Base-by-base conservation (phyloP, 2,329 filamentous ascomycete genomes). In the Diaporthe amygdali region DNA sequence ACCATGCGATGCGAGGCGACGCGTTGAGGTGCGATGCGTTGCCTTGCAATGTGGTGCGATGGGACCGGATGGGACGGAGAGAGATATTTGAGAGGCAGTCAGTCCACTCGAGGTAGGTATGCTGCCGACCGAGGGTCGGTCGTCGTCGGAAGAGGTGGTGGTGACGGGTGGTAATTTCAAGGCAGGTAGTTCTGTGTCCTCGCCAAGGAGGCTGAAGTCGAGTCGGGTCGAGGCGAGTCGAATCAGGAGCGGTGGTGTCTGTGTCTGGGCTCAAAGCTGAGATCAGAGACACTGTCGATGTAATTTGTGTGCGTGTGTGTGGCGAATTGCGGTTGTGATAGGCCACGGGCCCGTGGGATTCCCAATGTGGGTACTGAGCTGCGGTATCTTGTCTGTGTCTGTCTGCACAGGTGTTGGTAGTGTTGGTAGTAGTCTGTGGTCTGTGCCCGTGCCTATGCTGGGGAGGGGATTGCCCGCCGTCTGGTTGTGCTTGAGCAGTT, bases 221-320 rank as follows among this genome's bases (percentile, higher is more conserved):
- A 61, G 39, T 46, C 39, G 56, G 44, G 30, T 64, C 59, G 59
- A 64, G 59, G 59, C 59, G 30, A 68, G 34, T 68, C 39, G 66
- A 49, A 46, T 68, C 41, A 59, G 66, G 41, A 59, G 44, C 46
- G 41, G 34, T 61, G 55, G 59, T 64, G 41, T 64, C 59, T 49
- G 52, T 55, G 41, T 51, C 52, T 68, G 44, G 46, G 66, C 66
- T 56, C 59, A 64, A 64, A 59, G 66, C 66, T 68, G 66, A 59
- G 52, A 49, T 68, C 66, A 68, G 66, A 68, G 66, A 68, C 66
- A 68, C 54, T 15, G 66, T 25, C 52, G 52, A 59, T 59, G 66
- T 47, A 49, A 59, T 59, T n/a, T 59, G 66, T 30, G 17, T 30
- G 55, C 32, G 25, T 47, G 56, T 37, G 59, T 59, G 66, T 68